phyloP scores from a whole-genome alignment of 805 yeast species.

The Lipomyces lipofer region DNA sequence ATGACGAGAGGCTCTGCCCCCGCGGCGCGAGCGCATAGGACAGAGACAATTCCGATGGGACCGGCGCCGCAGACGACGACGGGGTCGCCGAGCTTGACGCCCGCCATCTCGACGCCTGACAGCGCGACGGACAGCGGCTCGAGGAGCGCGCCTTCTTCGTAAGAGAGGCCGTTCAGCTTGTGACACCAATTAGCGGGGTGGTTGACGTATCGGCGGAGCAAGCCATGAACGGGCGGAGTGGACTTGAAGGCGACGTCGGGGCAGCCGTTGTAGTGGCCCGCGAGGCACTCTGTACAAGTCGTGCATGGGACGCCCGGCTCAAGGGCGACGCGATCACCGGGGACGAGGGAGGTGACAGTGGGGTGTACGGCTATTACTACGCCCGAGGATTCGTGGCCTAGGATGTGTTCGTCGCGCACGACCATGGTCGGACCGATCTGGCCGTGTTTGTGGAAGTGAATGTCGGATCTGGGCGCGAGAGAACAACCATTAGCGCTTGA shows the following conservation, averaged over 20 bases:
- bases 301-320: constrained; percentile 58
- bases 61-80: constrained; percentile 57
- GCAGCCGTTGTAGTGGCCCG: constrained; percentile 44
- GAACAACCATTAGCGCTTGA: not conserved
- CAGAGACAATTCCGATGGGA: constrained; percentile 56
- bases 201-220: constrained; percentile 40
- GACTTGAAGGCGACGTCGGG: constrained; percentile 41
- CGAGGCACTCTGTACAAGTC: constrained; percentile 40
- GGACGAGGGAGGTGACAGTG: constrained; percentile 47
- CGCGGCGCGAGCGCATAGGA: constrained; percentile 51
- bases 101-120: constrained; percentile 53
- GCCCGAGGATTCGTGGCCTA: constrained; percentile 62
- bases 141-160: constrained; percentile 55
- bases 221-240: constrained; percentile 43
- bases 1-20: constrained; percentile 57
- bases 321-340: constrained; percentile 48
- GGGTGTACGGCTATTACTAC: constrained; percentile 52
- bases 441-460: constrained; percentile 68
- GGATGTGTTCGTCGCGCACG: constrained; percentile 58
- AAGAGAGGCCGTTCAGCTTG: constrained; percentile 46
- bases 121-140: constrained; percentile 58
- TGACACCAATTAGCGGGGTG: constrained; percentile 44
- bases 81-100: constrained; percentile 52
- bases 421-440: constrained; percentile 56
- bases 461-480: constrained; percentile 47